A percentile compares a stretch with the other conserved stretches of the same genome.
Evolutionary conservation across 371 early-diverging fungal species (phyloP).

Genomic region (Cladochytrium tenue): DNA sequence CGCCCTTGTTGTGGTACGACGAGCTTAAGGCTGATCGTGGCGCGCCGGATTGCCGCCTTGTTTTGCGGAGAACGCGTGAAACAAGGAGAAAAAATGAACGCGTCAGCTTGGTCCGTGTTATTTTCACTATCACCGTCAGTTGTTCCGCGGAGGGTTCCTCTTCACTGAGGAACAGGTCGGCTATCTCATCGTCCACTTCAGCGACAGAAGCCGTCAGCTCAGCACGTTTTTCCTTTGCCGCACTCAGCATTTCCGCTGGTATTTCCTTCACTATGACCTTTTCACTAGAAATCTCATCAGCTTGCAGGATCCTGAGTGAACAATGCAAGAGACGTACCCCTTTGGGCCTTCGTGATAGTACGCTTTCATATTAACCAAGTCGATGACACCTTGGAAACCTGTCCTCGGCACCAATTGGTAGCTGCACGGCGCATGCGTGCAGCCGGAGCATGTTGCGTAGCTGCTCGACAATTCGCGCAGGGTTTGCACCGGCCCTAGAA

Average conservation of each 20-base stretch:
- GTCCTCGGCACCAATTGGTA: constrained; percentile 91
- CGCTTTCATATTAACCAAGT: constrained; percentile 84
- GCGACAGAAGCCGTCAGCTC: constrained; percentile 83
- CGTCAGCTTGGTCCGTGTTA: too few species aligned
- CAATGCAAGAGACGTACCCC: constrained; percentile 59
- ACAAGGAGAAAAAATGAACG: neutral
- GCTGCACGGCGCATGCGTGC: constrained; percentile 88
- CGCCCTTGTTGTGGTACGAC: constrained; percentile 86
- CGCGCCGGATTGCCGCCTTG: constrained; percentile 71
- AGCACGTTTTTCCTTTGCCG: constrained; percentile 61
- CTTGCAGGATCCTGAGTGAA: constrained; percentile 12
- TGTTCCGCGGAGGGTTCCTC: constrained; percentile 74
- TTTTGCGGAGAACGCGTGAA: too few species aligned
- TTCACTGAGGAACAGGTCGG: constrained; percentile 79
- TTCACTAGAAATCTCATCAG: constrained; percentile 47
- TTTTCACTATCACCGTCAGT: constrained; percentile 61
- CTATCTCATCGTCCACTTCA: constrained; percentile 82
- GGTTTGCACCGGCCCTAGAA: constrained; percentile 88
- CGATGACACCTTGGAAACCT: constrained; percentile 89
- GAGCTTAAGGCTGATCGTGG: constrained; percentile 73
- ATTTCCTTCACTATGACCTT: constrained; percentile 69
- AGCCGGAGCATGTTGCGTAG: constrained; percentile 85
- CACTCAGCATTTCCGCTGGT: constrained; percentile 73
- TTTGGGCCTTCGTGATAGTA: constrained; percentile 85
- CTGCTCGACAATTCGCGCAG: constrained; percentile 88